Conservation (phyloP, 73 alveolate genomes). For the Symbiodinium pilosum region DNA sequence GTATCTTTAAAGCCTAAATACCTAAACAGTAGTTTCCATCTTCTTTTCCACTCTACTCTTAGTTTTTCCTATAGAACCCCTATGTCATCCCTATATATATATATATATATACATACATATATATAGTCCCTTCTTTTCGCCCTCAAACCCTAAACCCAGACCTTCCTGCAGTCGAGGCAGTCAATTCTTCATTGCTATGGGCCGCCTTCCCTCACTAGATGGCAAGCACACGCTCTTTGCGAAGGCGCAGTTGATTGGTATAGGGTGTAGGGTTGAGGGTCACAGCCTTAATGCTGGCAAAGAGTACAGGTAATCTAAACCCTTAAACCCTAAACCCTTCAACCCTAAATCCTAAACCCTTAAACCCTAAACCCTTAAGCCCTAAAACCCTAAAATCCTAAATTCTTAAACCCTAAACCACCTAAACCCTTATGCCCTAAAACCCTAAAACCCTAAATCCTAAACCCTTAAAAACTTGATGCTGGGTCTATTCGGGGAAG, state of each 20-base stretch:
- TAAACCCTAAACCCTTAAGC: background rate
- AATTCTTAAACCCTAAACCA: background rate
- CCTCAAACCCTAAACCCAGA: background rate
- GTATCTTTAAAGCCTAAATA: no score
- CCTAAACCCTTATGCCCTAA: background rate
- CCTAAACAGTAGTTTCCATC: no score
- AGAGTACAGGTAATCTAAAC: no score
- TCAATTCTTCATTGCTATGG: slow-evolving; percentile 97
- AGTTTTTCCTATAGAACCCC: no score
- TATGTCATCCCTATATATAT: no score
- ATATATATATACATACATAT: no score
- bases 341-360: background rate
- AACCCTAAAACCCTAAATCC: background rate
- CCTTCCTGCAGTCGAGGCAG: slow-evolving; percentile 90
- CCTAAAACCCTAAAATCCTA: background rate
- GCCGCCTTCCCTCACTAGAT: slow-evolving; percentile 97
- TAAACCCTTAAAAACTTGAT: background rate
- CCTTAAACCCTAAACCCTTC: no score
- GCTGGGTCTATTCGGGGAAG: no score
- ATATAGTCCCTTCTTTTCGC: no score
- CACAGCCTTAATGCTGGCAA: no score
- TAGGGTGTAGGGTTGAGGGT: background rate
- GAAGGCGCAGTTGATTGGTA: background rate
- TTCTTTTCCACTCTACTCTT: no score
- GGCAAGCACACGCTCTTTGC: slow-evolving; percentile 98